Evolutionary conservation across 2,329 filamentous ascomycete species (phyloP).

Genomic region (Monilinia vaccinii-corymbosi): DNA sequence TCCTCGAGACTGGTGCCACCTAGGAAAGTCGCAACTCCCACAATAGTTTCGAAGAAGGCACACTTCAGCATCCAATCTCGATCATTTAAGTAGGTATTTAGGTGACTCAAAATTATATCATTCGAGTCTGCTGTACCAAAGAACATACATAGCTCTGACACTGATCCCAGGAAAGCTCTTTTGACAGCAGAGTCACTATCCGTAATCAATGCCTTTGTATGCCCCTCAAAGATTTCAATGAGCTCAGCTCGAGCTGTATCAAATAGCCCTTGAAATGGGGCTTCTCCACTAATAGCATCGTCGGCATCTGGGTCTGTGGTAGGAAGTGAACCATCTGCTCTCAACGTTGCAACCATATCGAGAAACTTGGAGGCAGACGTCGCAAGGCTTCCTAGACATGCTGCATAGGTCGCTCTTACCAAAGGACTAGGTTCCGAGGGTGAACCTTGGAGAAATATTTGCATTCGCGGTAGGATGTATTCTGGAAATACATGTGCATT

Average conservation of each 20-base stretch:
- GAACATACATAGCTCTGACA: conserved; percentile 87
- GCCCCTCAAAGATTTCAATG: conserved; percentile 72
- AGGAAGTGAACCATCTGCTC: conserved; percentile 73
- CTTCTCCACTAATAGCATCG: conserved; percentile 55
- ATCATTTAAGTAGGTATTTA: conserved; percentile 96
- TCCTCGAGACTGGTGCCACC: conserved; percentile 85
- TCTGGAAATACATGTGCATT: conserved; percentile 62
- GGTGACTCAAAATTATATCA: conserved; percentile 89
- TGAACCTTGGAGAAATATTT: conserved; percentile 45
- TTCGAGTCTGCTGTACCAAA: conserved; percentile 88
- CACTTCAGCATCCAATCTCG: conserved; percentile 94
- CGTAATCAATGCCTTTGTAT: conserved; percentile 83
- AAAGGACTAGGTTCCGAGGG: conserved; percentile 53
- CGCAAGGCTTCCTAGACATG: conserved; percentile 81
- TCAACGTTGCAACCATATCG: conserved; percentile 81
- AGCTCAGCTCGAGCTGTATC: conserved; percentile 80
- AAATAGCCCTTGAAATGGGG: conserved; percentile 73
- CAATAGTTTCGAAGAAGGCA: conserved; percentile 91
- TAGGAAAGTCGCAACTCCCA: conserved; percentile 84
- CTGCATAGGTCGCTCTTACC: conserved; percentile 84
- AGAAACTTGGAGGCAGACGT: conserved; percentile 77
- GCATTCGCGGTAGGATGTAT: conserved; percentile 57
- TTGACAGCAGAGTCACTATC: conserved; percentile 80
- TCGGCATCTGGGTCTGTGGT: conserved; percentile 73
- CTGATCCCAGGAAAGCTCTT: conserved; percentile 82